Base-by-base conservation (phyloP, 306 rosid genomes). In the Prunus armeniaca region DNA sequence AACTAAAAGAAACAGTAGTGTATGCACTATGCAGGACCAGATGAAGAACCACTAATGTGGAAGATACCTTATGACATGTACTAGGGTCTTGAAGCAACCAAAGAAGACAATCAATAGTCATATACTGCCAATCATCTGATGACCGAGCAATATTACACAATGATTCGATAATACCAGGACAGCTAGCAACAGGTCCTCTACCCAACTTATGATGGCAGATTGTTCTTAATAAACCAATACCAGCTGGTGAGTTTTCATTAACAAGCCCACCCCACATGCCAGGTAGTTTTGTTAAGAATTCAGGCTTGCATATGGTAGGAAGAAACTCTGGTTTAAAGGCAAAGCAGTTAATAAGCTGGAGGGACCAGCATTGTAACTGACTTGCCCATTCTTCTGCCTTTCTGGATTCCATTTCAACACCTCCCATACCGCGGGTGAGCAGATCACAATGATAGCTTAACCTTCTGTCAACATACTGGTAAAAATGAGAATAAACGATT, bases 381-480 rank as follows among this genome's bases (percentile, higher is more conserved):
- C 99, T 96, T 45, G 99, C 99, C 99, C 99, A 96, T 84, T 96
- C 99, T 83, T 96, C 99, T 5, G 99, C 97, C 88, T 96, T 96
- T 87, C 99, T 88, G 41, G 98, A 92, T 82, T 96, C 99, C 99
- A 96, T 96, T 79, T 96, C 99, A 67, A 89, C 99, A 50, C 99
- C 99, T 11, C 99, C 99, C 99, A 96, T 96, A 73, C 98, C 99
- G 9, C 98, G 98, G 27, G 99, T 96, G 77, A 96, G 98, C 74
- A 96, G 79, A 87, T 96, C 99, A 67, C 99, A 91, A 76, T 96
- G 99, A 82, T 96, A 96, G 85, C 98, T 91, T 41, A 88, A 86
- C 88, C 99, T 89, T 88, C 97, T 85, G 80, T 92, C 98, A 49
- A 86, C 93, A 84, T 84, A 88, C 76, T 91, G 98, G 74, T 96